Evolutionary conservation across 805 yeast genomes (phyloP), one percentile per base, ranked within the genome.

Genomic region (Candida oleophila): DNA sequence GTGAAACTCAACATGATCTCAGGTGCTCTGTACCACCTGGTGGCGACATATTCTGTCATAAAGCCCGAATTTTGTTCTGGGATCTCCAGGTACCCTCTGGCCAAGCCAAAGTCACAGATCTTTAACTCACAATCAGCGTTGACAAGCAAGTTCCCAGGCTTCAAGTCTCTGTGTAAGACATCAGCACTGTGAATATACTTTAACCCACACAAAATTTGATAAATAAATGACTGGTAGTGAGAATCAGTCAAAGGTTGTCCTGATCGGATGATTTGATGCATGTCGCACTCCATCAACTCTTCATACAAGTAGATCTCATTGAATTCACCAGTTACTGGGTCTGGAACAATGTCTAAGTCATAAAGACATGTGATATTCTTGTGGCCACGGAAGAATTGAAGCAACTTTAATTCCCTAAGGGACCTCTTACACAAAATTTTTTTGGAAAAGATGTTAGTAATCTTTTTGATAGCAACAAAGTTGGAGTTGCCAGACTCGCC

Each of bases 21-120:
- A 0, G 99, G 99, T 2, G 99, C 99, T 55, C 99, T 76, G 67
- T 94, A 94, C 99, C 99, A 94, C 64, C 99, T 78, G 1, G 99
- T 94, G 28, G 99, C 98, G 22, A 94, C 99, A 62, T 94, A 94
- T 65, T 92, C 98, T 1, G 99, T 94, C 74, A 92, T 72, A 59
- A 89, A 92, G n/a, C 96, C 97, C 28, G 87, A 87, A 56, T 90
- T 89, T 56, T 84, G 87, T 49, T 84, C 91, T 0, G 90, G 87
- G 58, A 84, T 85, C 49, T 82, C 82, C 8, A 89, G 82, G 55
- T 86, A 90, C 33, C 97, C 96, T 63, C 97, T 79, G 1, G 98
- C 97, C 49, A 92, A 76, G 15, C 99, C 98, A 65, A 92, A 92
- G 68, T 94, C 99, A 71, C 98, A 92, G 42, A 92, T 89, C 64